Percentiles rank a stretch among this genome's conserved stretches.
Conservation (phyloP, 139 green algal genomes). For the Coelastrella sp. region DNA sequence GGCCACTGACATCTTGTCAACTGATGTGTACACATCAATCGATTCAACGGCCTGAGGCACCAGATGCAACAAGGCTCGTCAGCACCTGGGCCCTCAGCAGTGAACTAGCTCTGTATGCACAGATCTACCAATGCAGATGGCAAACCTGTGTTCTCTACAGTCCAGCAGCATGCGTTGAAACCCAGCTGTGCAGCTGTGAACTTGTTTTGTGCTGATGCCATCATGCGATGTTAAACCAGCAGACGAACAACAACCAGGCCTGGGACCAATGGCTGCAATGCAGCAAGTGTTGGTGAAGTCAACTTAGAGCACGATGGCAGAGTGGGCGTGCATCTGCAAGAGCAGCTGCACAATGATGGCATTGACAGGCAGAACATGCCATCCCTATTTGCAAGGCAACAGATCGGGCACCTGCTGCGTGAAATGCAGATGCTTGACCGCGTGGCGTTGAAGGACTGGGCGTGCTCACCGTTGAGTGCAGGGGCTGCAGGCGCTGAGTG, state of each 20-base stretch:
- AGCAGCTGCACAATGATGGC: too few species aligned
- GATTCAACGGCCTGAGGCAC: conserved; percentile 29
- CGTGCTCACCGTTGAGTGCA: neutral
- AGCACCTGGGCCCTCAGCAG: neutral
- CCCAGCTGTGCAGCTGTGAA: neutral
- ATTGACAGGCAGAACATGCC: too few species aligned
- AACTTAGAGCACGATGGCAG: too few species aligned
- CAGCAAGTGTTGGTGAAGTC: too few species aligned
- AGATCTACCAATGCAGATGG: too few species aligned
- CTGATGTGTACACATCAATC: conserved; percentile 41
- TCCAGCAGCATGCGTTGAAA: neutral
- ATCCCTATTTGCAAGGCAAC: neutral
- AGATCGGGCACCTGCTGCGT: neutral
- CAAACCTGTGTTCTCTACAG: too few species aligned
- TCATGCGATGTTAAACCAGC: too few species aligned
- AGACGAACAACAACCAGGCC: too few species aligned
- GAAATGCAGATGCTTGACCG: neutral
- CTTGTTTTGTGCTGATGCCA: neutral
- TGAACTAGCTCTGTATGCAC: too few species aligned
- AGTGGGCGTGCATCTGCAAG: too few species aligned
- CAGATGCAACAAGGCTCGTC: neutral
- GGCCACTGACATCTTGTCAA: conserved; percentile 4
- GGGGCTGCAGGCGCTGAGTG: neutral
- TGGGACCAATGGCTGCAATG: too few species aligned
- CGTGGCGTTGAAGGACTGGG: neutral